A percentile compares a stretch with the other conserved stretches of the same genome.
These are phyloP conservation scores for Wickerhamomyces queroliae DNA, from an alignment of 805 yeast genomes.

Conservation along the genomic window DNA sequence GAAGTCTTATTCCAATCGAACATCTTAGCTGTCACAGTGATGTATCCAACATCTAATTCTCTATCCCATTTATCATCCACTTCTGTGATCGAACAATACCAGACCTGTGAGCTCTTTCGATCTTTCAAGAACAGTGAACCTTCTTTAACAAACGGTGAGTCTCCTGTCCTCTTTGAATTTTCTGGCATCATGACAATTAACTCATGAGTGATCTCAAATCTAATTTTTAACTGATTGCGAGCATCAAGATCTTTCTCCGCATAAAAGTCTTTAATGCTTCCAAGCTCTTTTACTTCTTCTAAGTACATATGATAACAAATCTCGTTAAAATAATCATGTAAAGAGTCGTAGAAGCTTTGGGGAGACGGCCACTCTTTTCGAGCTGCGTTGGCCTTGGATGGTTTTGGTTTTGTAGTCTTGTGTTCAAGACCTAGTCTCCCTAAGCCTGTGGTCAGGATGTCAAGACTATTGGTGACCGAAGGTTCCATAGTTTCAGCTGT, in stretches of 20 bases:
- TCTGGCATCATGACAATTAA: too few relatives aligned
- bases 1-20: slow-evolving; percentile 51
- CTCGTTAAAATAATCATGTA: slow-evolving; percentile 48
- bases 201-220: too few relatives aligned
- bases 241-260: slow-evolving; percentile 48
- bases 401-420: too few relatives aligned
- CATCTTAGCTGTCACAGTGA: slow-evolving; percentile 43
- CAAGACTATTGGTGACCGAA: too few relatives aligned
- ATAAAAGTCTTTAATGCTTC: slow-evolving; percentile 41
- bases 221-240: slow-evolving; percentile 34
- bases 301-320: slow-evolving; percentile 56
- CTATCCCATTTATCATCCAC: slow-evolving; percentile 28
- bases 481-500: too few relatives aligned
- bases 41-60: slow-evolving; percentile 21
- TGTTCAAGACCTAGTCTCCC: too few relatives aligned
- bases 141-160: too few relatives aligned
- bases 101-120: slow-evolving; percentile 43
- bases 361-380: too few relatives aligned
- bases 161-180: too few relatives aligned
- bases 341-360: slow-evolving; percentile 39
- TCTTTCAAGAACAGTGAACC: slow-evolving; percentile 40
- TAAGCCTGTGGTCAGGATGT: too few relatives aligned
- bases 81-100: slow-evolving; percentile 55
- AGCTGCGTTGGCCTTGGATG: too few relatives aligned
- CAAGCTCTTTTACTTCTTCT: slow-evolving; percentile 49